Conservation (phyloP, 2,329 filamentous ascomycete species). For the Ambrosiella xylebori region DNA sequence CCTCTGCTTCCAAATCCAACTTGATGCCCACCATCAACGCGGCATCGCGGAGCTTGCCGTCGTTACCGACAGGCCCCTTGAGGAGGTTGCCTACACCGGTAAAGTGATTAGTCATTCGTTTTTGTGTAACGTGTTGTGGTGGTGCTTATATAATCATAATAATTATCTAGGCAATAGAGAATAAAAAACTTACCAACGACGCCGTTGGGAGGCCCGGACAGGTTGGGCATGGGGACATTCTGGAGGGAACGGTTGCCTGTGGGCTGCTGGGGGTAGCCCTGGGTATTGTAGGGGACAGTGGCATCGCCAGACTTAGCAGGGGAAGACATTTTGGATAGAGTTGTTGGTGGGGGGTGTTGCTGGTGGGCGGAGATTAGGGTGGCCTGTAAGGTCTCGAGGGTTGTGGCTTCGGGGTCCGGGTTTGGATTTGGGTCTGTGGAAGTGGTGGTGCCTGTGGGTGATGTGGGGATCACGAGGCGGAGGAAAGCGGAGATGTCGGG, state of each 20-base stretch:
- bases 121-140: neutral
- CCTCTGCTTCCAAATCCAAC: conserved; percentile 44
- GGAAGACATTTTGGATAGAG: conserved; percentile 13
- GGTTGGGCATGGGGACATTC: conserved; percentile 20
- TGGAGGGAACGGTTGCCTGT: conserved; percentile 17
- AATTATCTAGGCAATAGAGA: neutral
- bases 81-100: conserved; percentile 30
- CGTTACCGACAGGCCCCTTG: conserved; percentile 37
- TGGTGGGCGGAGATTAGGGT: conserved; percentile 10
- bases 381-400: conserved; percentile 2
- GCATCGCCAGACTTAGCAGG: conserved; percentile 17
- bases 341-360: conserved; percentile 10
- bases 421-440: neutral
- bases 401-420: conserved; percentile 6
- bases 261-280: conserved; percentile 17
- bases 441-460: neutral
- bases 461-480: conserved; percentile 5
- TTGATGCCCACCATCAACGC: conserved; percentile 45
- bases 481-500: conserved; percentile 23
- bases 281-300: conserved; percentile 17
- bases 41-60: conserved; percentile 39
- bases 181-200: conserved; percentile 17
- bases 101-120: too few relatives aligned
- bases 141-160: neutral
- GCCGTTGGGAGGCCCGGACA: conserved; percentile 22